Base-by-base conservation (phyloP, 2,329 filamentous ascomycete genomes). In the Talaromyces piceae region DNA sequence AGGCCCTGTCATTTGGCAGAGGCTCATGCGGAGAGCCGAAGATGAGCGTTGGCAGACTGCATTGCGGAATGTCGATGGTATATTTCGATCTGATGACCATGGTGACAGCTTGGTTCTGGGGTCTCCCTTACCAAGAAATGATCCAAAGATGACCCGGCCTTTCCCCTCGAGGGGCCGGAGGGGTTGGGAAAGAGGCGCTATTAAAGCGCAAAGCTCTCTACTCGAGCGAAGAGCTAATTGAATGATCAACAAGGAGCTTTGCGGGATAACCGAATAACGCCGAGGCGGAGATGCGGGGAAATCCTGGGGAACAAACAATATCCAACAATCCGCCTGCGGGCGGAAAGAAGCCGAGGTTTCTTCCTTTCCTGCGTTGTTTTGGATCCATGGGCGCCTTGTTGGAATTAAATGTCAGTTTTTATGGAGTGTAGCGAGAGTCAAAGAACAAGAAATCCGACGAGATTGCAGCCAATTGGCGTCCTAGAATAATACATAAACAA, bases 81-180 rank as follows among this genome's bases (percentile, higher is more conserved):
- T 72, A 79, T 46, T 72, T 70, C 1, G 77, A 79, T 64, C 75
- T 74, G 60, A 77, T 70, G 18, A 76, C 75, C 78, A 81, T 79
- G 33, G 16, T 37, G 33, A 16, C 16, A 2, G 30, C 3, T 16
- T 13, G 5, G n/a, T 37, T 37, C 3, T 31, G 12, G 13, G 12
- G 30, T 33, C 3, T 7, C 8, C 30, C 12, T 30, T 11, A 4
- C 13, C 30, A 2, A 13, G 9, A 18, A 7, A n/a, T n/a, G n/a
- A 9, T 11, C 13, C 33, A 18, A 20, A 37, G 20, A 2, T 20
- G 11, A n/a, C n/a, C n/a, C n/a, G n/a, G n/a, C n/a, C n/a, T n/a
- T 37, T 20, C 20, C 11, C 6, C 13, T 5, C 11, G 33, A 18
- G n/a, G 5, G 20, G 16, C 16, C 1, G 8, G 33, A 20, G 11